Evolutionary conservation across 2,329 filamentous ascomycete genomes (phyloP).

Genomic region (Sarocladium kiliense): DNA sequence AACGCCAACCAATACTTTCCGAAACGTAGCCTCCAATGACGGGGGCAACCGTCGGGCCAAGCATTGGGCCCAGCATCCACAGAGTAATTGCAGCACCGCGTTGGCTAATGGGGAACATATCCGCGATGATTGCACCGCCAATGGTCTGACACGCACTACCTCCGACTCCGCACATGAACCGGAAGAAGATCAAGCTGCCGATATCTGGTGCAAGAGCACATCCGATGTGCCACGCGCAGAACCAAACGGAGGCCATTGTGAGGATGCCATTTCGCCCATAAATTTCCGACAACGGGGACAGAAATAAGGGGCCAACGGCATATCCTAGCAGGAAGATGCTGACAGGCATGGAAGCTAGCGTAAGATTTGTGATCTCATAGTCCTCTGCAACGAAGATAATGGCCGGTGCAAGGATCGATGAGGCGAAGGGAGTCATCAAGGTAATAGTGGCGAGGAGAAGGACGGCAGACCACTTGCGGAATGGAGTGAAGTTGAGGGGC

Average conservation of each 20-base stretch:
- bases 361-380: constrained; percentile 12
- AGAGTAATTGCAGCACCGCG: constrained; percentile 44
- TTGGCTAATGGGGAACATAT: constrained; percentile 44
- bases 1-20: constrained; percentile 45
- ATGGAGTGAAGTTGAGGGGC: constrained; percentile 51
- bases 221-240: constrained; percentile 58
- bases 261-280: constrained; percentile 57
- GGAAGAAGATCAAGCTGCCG: constrained; percentile 50
- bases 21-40: constrained; percentile 45
- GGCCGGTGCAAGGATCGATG: constrained; percentile 53
- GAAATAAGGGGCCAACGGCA: constrained; percentile 49
- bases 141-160: constrained; percentile 50
- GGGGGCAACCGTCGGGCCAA: constrained; percentile 45
- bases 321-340: constrained; percentile 60
- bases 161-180: constrained; percentile 54
- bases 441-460: constrained; percentile 54
- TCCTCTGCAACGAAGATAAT: constrained; percentile 38
- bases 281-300: constrained; percentile 57
- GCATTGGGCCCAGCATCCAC: constrained; percentile 53
- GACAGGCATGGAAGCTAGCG: constrained; percentile 46
- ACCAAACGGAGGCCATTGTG: constrained; percentile 51
- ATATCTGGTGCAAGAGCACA: constrained; percentile 56
- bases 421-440: constrained; percentile 61
- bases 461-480: constrained; percentile 54
- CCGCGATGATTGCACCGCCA: constrained; percentile 49